phyloP scores from a whole-genome alignment of 2,329 filamentous ascomycete species.

The Hypoxylon sp. region DNA sequence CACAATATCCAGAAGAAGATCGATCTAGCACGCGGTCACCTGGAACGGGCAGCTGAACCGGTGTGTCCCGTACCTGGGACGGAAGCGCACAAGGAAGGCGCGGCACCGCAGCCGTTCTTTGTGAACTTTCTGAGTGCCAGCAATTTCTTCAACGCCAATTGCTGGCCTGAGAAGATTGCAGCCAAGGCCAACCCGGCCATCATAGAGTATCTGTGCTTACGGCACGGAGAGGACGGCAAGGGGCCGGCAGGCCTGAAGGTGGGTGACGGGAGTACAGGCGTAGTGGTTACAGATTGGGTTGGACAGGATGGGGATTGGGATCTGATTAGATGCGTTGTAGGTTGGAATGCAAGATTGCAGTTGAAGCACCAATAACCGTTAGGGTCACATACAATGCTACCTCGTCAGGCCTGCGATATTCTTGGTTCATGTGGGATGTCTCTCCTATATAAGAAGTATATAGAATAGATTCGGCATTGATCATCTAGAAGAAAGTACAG shows the following conservation, averaged over 20 bases:
- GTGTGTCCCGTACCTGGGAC: conserved; percentile 60
- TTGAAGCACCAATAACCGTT: conserved; percentile 54
- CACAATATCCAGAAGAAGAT: conserved; percentile 86
- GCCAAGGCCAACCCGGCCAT: conserved; percentile 85
- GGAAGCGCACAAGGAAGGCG: conserved; percentile 43
- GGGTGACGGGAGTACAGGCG: conserved; percentile 82
- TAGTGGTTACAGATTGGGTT: conserved; percentile 95
- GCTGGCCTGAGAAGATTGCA: conserved; percentile 95
- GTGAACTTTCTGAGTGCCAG: conserved; percentile 92
- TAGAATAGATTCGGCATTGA: conserved; percentile 1
- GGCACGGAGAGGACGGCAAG: conserved; percentile 65
- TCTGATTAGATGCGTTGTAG: conserved; percentile 85
- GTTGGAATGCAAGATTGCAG: conserved; percentile 83
- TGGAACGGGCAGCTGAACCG: conserved; percentile 75
- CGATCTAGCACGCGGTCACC: conserved; percentile 76
- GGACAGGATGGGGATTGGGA: conserved; percentile 91
- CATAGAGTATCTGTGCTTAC: conserved; percentile 70
- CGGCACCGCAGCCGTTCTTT: conserved; percentile 72
- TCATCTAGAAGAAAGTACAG: not conserved
- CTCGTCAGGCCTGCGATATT: not conserved
- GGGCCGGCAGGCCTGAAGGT: conserved; percentile 64
- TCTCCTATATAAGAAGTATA: not conserved
- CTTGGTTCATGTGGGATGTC: not conserved
- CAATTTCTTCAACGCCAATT: conserved; percentile 92
- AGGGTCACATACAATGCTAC: not conserved